Evolutionary conservation across 345 rosid species (phyloP).

Genomic region (Trapa bicornis): DNA sequence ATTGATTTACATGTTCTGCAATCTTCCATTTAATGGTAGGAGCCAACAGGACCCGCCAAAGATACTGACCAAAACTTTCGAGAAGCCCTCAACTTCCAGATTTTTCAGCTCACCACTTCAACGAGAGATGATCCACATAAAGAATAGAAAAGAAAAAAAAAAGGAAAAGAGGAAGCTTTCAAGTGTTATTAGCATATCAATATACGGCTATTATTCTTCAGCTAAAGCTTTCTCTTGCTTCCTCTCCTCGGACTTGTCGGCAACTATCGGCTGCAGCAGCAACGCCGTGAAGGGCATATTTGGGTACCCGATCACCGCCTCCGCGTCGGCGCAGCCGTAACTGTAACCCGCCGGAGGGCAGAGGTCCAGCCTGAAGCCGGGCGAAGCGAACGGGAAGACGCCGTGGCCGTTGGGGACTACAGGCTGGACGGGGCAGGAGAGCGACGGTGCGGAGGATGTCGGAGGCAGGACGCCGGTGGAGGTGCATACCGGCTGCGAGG

Average conservation of each 20-base stretch:
- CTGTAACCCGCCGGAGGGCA: background rate
- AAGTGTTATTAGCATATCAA: no score
- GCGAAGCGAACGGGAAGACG: constrained; percentile 11
- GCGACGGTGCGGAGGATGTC: background rate
- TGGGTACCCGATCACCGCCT: constrained; percentile 10
- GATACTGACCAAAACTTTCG: background rate
- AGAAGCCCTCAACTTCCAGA: background rate
- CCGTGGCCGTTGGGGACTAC: background rate
- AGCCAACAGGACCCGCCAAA: no score
- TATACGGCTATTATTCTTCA: no score
- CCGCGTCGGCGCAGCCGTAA: constrained; percentile 9
- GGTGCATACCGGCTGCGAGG: constrained; percentile 19
- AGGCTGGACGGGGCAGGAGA: no score
- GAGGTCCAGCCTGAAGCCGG: constrained; percentile 18
- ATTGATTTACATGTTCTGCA: background rate
- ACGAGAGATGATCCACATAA: no score
- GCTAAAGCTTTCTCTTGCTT: no score
- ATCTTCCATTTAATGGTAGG: background rate
- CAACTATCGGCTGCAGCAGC: constrained; percentile 29
- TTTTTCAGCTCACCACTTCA: background rate
- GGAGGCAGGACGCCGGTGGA: constrained; percentile 16
- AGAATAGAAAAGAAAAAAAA: no score
- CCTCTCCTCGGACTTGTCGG: constrained; percentile 10
- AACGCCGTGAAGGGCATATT: constrained; percentile 53
- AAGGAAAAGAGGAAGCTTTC: no score